A percentile compares a stretch with the other conserved stretches of the same genome.
Conservation (phyloP, 2,329 filamentous ascomycete species). For the Neurospora sp. region DNA sequence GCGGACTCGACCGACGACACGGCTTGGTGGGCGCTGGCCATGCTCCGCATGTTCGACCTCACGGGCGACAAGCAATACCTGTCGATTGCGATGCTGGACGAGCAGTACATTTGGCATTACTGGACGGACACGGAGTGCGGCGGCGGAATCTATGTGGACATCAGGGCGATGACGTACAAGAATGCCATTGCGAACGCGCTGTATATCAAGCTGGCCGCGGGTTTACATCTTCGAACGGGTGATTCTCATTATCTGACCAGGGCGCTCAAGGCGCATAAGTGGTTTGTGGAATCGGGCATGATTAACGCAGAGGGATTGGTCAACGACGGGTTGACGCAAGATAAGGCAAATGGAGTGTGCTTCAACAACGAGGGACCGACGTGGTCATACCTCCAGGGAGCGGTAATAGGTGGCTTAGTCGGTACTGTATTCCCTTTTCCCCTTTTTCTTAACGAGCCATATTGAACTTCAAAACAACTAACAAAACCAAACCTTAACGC, state of each 20-base stretch:
- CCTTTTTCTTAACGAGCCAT: neutral
- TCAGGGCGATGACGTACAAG: slow-evolving; percentile 37
- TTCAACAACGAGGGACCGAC: slow-evolving; percentile 41
- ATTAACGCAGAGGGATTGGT: slow-evolving; percentile 41
- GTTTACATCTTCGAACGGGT: slow-evolving; percentile 37
- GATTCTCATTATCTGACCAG: slow-evolving; percentile 32
- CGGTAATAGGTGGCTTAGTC: slow-evolving; percentile 44
- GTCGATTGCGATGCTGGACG: slow-evolving; percentile 41
- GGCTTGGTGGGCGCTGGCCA: slow-evolving; percentile 54
- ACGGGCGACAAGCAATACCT: slow-evolving; percentile 44
- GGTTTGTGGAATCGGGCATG: slow-evolving; percentile 41
- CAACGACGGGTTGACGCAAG: slow-evolving; percentile 40
- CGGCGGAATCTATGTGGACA: slow-evolving; percentile 49
- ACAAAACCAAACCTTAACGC: neutral
- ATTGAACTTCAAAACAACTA: neutral
- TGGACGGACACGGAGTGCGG: slow-evolving; percentile 37
- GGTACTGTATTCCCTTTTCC: slow-evolving; percentile 2
- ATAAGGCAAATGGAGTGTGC: slow-evolving; percentile 26
- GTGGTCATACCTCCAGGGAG: slow-evolving; percentile 50
- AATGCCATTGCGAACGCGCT: slow-evolving; percentile 50
- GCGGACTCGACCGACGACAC: slow-evolving; percentile 43
- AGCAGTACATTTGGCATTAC: slow-evolving; percentile 45
- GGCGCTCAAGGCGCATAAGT: slow-evolving; percentile 41
- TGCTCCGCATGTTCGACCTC: slow-evolving; percentile 47
- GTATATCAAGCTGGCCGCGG: slow-evolving; percentile 42